Conservation (phyloP, 176 grass and related monocot genomes). For the Zea luxurians region DNA sequence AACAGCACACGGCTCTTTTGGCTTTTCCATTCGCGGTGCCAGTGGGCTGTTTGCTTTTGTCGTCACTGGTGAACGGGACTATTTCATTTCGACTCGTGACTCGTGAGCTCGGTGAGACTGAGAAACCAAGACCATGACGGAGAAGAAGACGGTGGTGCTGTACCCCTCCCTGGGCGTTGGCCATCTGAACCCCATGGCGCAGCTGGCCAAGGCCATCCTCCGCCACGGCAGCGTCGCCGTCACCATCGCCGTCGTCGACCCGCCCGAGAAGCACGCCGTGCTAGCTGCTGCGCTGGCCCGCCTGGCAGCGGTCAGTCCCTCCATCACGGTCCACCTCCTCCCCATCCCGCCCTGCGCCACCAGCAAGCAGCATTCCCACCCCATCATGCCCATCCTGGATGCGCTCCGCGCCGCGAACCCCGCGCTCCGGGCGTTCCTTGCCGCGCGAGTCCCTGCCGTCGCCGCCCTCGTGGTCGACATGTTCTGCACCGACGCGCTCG, state of each 20-base stretch:
- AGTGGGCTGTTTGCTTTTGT: background rate
- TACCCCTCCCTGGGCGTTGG: constrained; percentile 58
- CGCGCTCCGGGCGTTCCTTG: constrained; percentile 20
- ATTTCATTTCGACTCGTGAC: background rate
- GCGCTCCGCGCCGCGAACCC: constrained; percentile 29
- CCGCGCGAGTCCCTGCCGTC: background rate
- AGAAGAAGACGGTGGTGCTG: constrained; percentile 54
- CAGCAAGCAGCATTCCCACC: background rate
- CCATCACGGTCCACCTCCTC: constrained; percentile 45
- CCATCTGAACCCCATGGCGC: constrained; percentile 58
- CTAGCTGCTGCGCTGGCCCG: constrained; percentile 27
- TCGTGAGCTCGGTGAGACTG: background rate
- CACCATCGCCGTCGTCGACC: constrained; percentile 47
- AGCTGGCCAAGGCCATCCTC: constrained; percentile 56
- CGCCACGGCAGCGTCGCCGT: constrained; percentile 37
- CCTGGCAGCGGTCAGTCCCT: constrained; percentile 40
- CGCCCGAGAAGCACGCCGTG: constrained; percentile 22
- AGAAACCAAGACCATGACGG: constrained; percentile 12
- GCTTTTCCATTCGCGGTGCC: no score
- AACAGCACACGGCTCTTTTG: no score
- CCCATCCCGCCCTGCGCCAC: background rate
- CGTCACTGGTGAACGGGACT: background rate
- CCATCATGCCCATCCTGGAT: background rate
- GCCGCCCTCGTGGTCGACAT: constrained; percentile 62
- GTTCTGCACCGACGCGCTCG: constrained; percentile 63